Evolutionary conservation across 345 rosid genomes (phyloP), one percentile per base, ranked within the genome.

Genomic region (Microcos paniculata): DNA sequence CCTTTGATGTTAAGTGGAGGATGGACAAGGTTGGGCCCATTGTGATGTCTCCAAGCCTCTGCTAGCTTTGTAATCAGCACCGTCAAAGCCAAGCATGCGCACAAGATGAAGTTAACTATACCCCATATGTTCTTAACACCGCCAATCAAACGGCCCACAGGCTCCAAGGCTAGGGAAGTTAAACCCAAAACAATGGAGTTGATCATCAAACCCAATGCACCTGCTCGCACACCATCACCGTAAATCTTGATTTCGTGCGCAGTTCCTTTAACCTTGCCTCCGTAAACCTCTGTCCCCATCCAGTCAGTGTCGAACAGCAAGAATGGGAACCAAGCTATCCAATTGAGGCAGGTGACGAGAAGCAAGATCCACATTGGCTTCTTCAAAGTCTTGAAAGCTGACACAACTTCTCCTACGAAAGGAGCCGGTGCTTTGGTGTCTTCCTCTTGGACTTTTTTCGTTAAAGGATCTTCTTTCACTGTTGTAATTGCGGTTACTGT

Each of bases 271-370:
- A 88, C 80, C 63, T 77, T 56, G 2, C 98, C 98, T 0, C 98
- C 98, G 83, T 85, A 94, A 42, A 94, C 94, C 65, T 94, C 97
- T 10, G 89, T 80, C 13, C 98, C 98, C 93, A 91, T 87, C 98
- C 98, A 94, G 18, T 94, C 98, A 7, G 98, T 94, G 81, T 92
- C 92, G 78, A 84, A 92, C 61, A 92, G 78, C 55, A 92, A 74
- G 83, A 94, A 94, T 8, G 98, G 98, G 72, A 92, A 92, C 98
- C 98, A 93, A 0, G 91, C 98, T 28, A 89, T 57, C 99, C 99
- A 95, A 82, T 95, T 95, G 1, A 95, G 82, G 33, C 89, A 84
- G 19, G 98, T 95, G 38, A 93, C 98, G 28, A 87, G 45, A 3
- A 90, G 87, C 16, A 94, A 82, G 55, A 92, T 80, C 91, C 97